Evolutionary conservation across 2,329 filamentous ascomycete genomes (phyloP), one percentile per base, ranked within the genome.

Genomic region (Colletotrichum nymphaeae): DNA sequence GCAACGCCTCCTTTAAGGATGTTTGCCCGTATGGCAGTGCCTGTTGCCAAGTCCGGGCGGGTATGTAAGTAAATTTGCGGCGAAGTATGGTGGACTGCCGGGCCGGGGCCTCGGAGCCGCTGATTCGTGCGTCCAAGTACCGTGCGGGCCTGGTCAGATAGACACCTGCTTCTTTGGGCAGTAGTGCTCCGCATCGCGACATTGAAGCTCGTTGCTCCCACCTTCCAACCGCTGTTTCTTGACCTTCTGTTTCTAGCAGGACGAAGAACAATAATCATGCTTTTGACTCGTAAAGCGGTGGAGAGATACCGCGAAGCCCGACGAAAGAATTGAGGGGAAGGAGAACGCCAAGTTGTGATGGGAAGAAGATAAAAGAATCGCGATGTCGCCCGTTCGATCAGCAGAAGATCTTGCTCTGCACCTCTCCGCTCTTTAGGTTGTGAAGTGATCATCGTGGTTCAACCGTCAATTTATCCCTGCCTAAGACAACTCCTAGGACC

Each of bases 161-260:
- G n/a, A 58, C 70, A 73, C 70, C 70, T 73, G 70, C 70, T 69
- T 69, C 66, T 73, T 73, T 55, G 42, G 70, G 70, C 30, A 69
- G 60, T 67, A 60, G 46, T 53, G 59, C 46, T 64, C 60, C 60
- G 70, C 60, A 69, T 73, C 66, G 55, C 58, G 70, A 73, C 59
- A 65, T 73, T 49, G 24, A 16, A 59, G 37, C 52, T 64, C 56
- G 66, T 56, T 64, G 59, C 55, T 52, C 35, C 42, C 26, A 42
- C 42, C 9, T 49, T 37, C 37, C 26, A 55, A 7, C 55, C 30
- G 52, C 19, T 26, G 42, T 22, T 35, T 58, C 16, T 22, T 49
- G 42, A 69, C 66, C 70, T 69, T 69, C 66, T 69, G 53, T 65
- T 73, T 73, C 59, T 22, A 69, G 70, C 53, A 59, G 32, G 57